Evolutionary conservation across 2,329 filamentous ascomycete species (phyloP).

Genomic region (Rutstroemia sp.): DNA sequence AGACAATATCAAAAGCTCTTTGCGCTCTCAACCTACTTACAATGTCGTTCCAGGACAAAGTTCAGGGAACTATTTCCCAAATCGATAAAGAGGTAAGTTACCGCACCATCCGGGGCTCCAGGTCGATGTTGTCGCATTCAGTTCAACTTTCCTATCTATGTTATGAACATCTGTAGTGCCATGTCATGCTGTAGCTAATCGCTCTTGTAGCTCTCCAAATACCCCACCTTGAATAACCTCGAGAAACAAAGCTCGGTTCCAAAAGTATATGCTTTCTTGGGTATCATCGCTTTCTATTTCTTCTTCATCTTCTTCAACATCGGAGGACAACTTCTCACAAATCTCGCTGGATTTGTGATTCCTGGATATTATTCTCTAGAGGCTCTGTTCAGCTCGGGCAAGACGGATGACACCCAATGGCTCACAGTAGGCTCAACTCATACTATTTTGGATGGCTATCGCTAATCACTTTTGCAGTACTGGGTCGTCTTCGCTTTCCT

Average conservation of each 20-base stretch:
- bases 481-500: constrained; percentile 83
- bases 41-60: constrained; percentile 73
- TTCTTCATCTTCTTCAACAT: constrained; percentile 92
- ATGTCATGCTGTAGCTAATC: not conserved
- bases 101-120: constrained; percentile 8
- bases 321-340: constrained; percentile 79
- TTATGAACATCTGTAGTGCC: not conserved
- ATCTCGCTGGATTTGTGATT: constrained; percentile 75
- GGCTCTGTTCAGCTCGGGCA: constrained; percentile 65
- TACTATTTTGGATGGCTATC: constrained; percentile 7
- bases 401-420: constrained; percentile 77
- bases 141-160: not conserved
- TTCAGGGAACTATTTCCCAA: constrained; percentile 67
- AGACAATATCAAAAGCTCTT: not conserved
- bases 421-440: constrained; percentile 49
- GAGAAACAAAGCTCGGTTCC: constrained; percentile 78
- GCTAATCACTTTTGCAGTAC: constrained; percentile 46
- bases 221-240: constrained; percentile 74
- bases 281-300: constrained; percentile 72
- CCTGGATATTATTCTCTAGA: constrained; percentile 78
- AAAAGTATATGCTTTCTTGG: constrained; percentile 78
- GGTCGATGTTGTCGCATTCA: not conserved
- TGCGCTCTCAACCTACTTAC: constrained; percentile 30
- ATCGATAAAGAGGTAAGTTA: constrained; percentile 74
- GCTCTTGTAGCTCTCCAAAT: constrained; percentile 65